phyloP scores from a whole-genome alignment of 2,329 filamentous ascomycete genomes.

The Colletotrichum spaethianum region DNA sequence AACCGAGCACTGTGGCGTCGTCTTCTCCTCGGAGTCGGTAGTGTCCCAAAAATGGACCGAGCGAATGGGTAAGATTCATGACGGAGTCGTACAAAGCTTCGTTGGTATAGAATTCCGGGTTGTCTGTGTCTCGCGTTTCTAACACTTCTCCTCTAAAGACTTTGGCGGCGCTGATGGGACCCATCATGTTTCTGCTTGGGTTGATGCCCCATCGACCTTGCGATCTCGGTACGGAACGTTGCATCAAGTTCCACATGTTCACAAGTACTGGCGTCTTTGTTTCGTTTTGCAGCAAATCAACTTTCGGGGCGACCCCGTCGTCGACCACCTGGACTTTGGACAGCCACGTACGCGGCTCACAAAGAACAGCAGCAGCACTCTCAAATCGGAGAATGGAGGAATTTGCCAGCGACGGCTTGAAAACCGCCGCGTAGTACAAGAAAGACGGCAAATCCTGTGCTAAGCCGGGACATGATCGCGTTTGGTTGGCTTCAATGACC shows the following conservation, averaged over 20 bases:
- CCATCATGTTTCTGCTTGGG: not conserved
- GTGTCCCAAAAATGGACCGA: slow-evolving; percentile 13
- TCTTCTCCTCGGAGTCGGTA: slow-evolving; percentile 6
- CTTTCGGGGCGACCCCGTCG: slow-evolving; percentile 13
- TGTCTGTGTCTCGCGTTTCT: not conserved
- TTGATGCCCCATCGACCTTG: not conserved
- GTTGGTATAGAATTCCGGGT: not conserved
- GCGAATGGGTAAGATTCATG: slow-evolving; percentile 2
- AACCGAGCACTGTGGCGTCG: not conserved
- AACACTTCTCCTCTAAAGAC: not conserved
- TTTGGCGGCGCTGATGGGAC: slow-evolving; percentile 2
- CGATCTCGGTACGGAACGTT: not conserved
- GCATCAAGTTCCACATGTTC: slow-evolving; percentile 13
- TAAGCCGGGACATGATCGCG: slow-evolving; percentile 10
- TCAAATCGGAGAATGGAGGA: not conserved
- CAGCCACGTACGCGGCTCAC: slow-evolving; percentile 18
- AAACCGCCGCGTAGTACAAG: slow-evolving; percentile 8
- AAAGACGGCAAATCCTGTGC: slow-evolving; percentile 8
- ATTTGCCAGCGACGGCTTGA: not conserved
- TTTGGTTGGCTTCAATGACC: not conserved
- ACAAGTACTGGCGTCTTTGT: not conserved
- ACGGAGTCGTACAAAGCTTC: slow-evolving; percentile 6
- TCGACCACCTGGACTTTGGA: slow-evolving; percentile 23
- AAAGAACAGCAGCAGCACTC: slow-evolving; percentile 14
- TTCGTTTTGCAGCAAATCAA: not conserved